Conservation (phyloP, 768 basidiomycete genomes). For the Boletus subcaerulescens region DNA sequence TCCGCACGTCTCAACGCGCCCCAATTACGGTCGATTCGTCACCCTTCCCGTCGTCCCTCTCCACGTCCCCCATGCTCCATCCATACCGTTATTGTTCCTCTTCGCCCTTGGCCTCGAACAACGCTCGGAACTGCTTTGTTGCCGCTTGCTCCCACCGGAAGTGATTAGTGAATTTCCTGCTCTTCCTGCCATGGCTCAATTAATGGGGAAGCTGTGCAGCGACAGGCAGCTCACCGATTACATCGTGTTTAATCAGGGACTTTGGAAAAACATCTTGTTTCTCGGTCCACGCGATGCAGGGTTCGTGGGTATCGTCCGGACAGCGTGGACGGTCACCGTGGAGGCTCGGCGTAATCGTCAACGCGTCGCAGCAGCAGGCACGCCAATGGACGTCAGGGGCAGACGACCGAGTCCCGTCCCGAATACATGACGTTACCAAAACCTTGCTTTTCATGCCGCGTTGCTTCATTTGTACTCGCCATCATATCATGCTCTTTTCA, state of each 20-base stretch:
- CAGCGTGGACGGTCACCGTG: conserved; percentile 72
- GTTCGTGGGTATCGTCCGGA: conserved; percentile 49
- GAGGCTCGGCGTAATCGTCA: conserved; percentile 48
- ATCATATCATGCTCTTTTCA: conserved; percentile 24
- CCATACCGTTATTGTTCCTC: conserved; percentile 56
- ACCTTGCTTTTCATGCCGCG: conserved; percentile 5
- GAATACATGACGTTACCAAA: conserved; percentile 19
- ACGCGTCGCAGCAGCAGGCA: conserved; percentile 8
- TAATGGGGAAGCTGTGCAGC: conserved; percentile 42
- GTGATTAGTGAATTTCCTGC: conserved; percentile 60
- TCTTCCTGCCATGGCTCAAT: conserved; percentile 52
- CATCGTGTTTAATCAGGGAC: conserved; percentile 48
- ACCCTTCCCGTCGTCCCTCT: conserved; percentile 51
- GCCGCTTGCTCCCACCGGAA: conserved; percentile 50
- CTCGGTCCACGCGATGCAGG: conserved; percentile 46
- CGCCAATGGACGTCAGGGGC: conserved; percentile 13
- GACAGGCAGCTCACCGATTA: conserved; percentile 33
- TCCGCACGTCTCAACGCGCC: conserved; percentile 21
- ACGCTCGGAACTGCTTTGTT: conserved; percentile 45
- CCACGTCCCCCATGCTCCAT: conserved; percentile 50
- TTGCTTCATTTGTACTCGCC: conserved; percentile 2
- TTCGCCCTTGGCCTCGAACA: conserved; percentile 54
- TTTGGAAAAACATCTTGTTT: conserved; percentile 63
- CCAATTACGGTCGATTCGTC: conserved; percentile 34
- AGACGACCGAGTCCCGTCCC: conserved; percentile 6